Base-by-base conservation (phyloP, 108 stramenopile genomes). In the Aureococcus anophagefferens region DNA sequence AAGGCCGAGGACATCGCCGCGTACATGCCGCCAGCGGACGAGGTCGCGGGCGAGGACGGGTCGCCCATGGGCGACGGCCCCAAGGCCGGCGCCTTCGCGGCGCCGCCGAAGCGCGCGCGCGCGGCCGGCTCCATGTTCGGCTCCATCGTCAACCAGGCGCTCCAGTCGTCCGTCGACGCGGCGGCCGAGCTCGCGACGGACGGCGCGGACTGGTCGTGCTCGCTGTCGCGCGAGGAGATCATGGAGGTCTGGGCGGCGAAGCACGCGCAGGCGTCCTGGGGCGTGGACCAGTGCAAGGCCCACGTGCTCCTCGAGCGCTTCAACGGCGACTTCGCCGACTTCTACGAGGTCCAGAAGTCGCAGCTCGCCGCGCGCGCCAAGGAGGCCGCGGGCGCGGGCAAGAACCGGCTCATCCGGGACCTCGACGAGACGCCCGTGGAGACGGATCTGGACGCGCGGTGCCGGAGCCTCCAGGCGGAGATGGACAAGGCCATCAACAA, bases 381-480 rank as follows among this genome's bases (percentile, higher is more conserved):
- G 31, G 62, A 37, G 74, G 44, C 68, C 64, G 25, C 46, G n/a
- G 69, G 51, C 15, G 59, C 21, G 59, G 59, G 46, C 33, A 33
- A 51, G 69, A 30, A 21, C 15, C 35, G 51, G 11, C 46, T 70
- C 37, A 33, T 32, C 16, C 34, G 14, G 29, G 62, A 64, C 33
- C 25, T 71, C 35, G 35, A 63, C 7, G 59, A 37, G 25, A 68
- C 29, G 7, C 17, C 13, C 17, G 30, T 69, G 46, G 62, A 70
- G 33, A 72, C 74, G 1, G 86, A 86, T 62, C 74, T 84, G n/a
- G 86, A 87, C 40, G 30, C 63, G 25, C 70, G 84, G 15, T 67
- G 79, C 28, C 69, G 84, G 3, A 34, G 70, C 33, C 70, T 87
- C 15, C 76, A 84, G 59, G 69, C 33, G 32, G 84, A 85, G 62